Conservation (phyloP, 1,139 yeast genomes). For the Keqinozyma sinolaborantium region DNA sequence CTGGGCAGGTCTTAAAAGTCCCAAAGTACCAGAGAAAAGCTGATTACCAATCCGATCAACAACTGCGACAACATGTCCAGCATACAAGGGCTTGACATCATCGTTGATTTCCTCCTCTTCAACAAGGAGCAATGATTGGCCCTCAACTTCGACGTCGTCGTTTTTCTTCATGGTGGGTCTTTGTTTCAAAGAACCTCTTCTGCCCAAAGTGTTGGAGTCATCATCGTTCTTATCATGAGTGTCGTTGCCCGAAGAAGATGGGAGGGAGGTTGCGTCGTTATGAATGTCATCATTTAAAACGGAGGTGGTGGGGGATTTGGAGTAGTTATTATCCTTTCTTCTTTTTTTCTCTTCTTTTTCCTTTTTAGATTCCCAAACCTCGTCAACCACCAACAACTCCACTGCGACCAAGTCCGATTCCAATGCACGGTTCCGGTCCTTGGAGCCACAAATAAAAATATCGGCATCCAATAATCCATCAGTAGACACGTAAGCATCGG, state of each 20-base stretch:
- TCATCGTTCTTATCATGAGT: conserved; percentile 16
- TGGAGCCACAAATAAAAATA: conserved; percentile 97
- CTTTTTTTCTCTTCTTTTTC: conserved; percentile 97
- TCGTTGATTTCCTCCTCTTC: conserved; percentile 97
- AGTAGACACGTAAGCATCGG: conserved; percentile 96
- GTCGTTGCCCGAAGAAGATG: conserved; percentile 20
- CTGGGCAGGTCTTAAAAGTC: conserved; percentile 91
- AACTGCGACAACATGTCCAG: conserved; percentile 98
- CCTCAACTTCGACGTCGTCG: conserved; percentile 98
- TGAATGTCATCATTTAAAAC: conserved; percentile 61
- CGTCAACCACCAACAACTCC: conserved; percentile 90
- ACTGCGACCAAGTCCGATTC: conserved; percentile 97
- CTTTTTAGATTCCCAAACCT: conserved; percentile 94
- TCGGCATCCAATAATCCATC: conserved; percentile 95
- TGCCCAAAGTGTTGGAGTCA: conserved; percentile 44
- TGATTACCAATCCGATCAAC: conserved; percentile 98
- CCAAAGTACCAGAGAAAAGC: conserved; percentile 88
- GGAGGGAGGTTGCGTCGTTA: conserved; percentile 62
- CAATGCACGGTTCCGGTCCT: conserved; percentile 94
- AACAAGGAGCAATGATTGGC: conserved; percentile 83
- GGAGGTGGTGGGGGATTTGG: conserved; percentile 27
- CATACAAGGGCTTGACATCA: conserved; percentile 88
- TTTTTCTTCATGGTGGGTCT: conserved; percentile 98
- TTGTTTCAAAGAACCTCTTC: conserved; percentile 90
- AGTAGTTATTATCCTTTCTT: conserved; percentile 64